Conservation (phyloP, 176 grass and related monocot species). For the Panicum miliaceum region DNA sequence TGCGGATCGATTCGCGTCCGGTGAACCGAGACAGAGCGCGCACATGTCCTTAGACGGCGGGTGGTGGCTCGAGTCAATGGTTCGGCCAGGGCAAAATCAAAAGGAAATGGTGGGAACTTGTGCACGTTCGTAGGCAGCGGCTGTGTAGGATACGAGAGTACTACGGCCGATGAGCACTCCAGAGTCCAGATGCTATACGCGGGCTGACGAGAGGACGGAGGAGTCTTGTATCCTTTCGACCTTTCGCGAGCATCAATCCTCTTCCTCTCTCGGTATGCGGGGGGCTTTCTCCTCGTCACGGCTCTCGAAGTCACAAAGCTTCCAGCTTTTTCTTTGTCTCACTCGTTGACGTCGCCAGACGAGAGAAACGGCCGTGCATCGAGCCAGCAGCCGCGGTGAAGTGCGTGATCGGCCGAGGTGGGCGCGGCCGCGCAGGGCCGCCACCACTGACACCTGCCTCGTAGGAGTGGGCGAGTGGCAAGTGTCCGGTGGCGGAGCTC, state of each 20-base stretch:
- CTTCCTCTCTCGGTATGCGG: not conserved
- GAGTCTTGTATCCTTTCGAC: too few species aligned
- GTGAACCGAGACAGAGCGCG: not conserved
- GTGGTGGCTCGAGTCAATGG: not conserved
- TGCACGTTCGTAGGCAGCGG: not conserved
- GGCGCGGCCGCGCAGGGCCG: not conserved
- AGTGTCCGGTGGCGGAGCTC: not conserved
- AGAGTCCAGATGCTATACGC: too few species aligned
- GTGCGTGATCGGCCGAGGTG: not conserved
- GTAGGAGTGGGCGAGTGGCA: not conserved
- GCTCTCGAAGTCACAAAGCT: not conserved
- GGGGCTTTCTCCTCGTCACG: not conserved
- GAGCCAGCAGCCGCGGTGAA: conserved; percentile 5
- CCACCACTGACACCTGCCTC: not conserved
- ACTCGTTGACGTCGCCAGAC: conserved; percentile 26
- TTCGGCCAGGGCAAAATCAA: not conserved
- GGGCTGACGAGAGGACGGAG: too few species aligned
- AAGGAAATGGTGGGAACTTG: not conserved
- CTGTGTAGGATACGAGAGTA: too few species aligned
- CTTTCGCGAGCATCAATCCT: conserved; percentile 25
- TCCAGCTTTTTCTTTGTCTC: not conserved
- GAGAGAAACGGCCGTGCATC: conserved; percentile 20
- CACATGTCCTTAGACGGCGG: not conserved
- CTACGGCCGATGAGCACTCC: too few species aligned
- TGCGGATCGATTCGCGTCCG: not conserved